Evolutionary conservation across 495 filamentous ascomycete species (phyloP).

Genomic region (Hypoxylon crocopeplum): DNA sequence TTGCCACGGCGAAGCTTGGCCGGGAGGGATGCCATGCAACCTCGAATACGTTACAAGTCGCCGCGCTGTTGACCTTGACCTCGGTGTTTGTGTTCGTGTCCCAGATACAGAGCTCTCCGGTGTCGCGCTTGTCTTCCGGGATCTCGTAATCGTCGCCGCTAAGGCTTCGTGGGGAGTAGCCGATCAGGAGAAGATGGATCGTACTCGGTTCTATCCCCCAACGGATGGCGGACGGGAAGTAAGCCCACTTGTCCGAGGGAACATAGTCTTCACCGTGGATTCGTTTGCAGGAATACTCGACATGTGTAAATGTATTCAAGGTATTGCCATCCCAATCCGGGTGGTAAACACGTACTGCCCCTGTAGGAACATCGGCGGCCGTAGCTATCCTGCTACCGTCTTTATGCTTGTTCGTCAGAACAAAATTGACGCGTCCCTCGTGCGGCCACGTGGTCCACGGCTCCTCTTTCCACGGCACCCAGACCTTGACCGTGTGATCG

Average conservation of each 20-base stretch:
- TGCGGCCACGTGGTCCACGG: slow-evolving; percentile 64
- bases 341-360: slow-evolving; percentile 58
- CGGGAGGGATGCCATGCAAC: slow-evolving; percentile 75
- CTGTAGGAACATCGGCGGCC: slow-evolving; percentile 54
- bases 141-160: slow-evolving; percentile 62
- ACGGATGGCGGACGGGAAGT: slow-evolving; percentile 73
- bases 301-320: slow-evolving; percentile 34
- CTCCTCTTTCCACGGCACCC: slow-evolving; percentile 58
- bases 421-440: slow-evolving; percentile 71
- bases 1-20: slow-evolving; percentile 65
- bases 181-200: slow-evolving; percentile 71
- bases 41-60: slow-evolving; percentile 79
- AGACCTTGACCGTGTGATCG: slow-evolving; percentile 80
- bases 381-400: slow-evolving; percentile 54
- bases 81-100: slow-evolving; percentile 59
- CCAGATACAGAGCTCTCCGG: slow-evolving; percentile 80
- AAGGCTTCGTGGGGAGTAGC: slow-evolving; percentile 69
- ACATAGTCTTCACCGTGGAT: slow-evolving; percentile 52
- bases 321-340: background rate
- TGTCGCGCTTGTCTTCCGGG: slow-evolving; percentile 55
- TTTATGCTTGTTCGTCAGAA: slow-evolving; percentile 63
- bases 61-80: slow-evolving; percentile 54
- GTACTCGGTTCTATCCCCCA: slow-evolving; percentile 66
- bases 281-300: slow-evolving; percentile 54
- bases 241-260: slow-evolving; percentile 60